These are phyloP conservation scores for Vinca minor DNA, from an alignment of 257 asterid species.

Conservation along the genomic window DNA sequence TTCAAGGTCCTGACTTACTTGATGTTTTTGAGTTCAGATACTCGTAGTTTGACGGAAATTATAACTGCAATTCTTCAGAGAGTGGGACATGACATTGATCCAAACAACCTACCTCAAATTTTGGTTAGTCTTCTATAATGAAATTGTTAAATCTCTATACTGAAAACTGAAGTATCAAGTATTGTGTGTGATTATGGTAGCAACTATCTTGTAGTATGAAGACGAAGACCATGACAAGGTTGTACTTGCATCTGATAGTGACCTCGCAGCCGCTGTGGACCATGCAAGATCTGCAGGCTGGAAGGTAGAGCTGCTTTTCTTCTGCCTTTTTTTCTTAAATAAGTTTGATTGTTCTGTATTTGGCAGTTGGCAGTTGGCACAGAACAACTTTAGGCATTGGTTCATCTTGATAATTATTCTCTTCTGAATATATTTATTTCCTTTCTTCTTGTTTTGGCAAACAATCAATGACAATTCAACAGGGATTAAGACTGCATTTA, in stretches of 20 bases:
- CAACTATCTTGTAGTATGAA: conserved; percentile 52
- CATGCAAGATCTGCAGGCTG: conserved; percentile 87
- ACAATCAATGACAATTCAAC: too few species aligned
- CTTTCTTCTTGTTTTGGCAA: too few species aligned
- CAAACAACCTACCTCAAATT: conserved; percentile 79
- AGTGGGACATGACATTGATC: conserved; percentile 83
- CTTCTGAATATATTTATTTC: too few species aligned
- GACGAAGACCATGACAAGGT: conserved; percentile 89
- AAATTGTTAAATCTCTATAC: not conserved
- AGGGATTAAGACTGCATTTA: conserved; percentile 78
- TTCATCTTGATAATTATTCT: not conserved
- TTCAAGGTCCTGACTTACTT: conserved; percentile 9
- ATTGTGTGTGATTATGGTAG: not conserved
- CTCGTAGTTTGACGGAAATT: conserved; percentile 58
- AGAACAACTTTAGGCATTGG: not conserved
- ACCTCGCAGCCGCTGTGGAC: conserved; percentile 80
- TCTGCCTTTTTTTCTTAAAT: not conserved
- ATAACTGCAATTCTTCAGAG: conserved; percentile 81
- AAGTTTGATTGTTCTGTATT: not conserved
- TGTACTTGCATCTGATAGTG: conserved; percentile 79
- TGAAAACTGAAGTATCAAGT: not conserved
- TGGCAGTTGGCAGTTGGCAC: not conserved
- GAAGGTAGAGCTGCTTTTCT: conserved; percentile 48
- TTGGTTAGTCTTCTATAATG: conserved; percentile 34
- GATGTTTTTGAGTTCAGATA: conserved; percentile 35